Base-by-base conservation (phyloP, 2,329 filamentous ascomycete species). In the Phialophora verrucosa region DNA sequence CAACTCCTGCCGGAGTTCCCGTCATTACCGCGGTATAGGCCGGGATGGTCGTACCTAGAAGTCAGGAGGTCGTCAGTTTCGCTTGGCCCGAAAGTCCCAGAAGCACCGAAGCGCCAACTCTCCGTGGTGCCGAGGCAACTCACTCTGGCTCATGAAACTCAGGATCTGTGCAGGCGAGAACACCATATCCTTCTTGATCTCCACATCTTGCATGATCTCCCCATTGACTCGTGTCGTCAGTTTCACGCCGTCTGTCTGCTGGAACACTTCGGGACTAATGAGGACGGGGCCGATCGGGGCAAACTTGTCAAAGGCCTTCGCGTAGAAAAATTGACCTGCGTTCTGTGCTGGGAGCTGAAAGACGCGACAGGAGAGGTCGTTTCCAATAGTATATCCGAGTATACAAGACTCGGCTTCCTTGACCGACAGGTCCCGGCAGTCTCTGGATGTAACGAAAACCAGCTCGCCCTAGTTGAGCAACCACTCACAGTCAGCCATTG, bases 1-100 rank as follows among this genome's bases (percentile, higher is more conserved):
- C 79, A 0, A 81, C 77, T 0, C 79, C 79, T 1, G 73, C 72
- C 0, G 82, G 82, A 2, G 83, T 84, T 1, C 83, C 83, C 3
- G 83, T 84, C 78, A 85, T 80, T 49, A 85, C 78, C 1, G 78
- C 77, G 2, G 83, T 84, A 5, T 80, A 81, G 2, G 76, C 77
- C 59, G 77, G 77, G 56, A 85, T 67, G 27, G 83, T 85, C 4
- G 80, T 83, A 20, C 80, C 80, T 50, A 7, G 10, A 11, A 2
- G 31, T 6, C 17, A 3, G 11, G 11, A 35, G 32, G 11, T 35
- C 11, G 32, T 29, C 17, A 10, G 14, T 31, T 17, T 42, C 38
- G 38, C 38, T n/a, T 17, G 38, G 38, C 7, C 38, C 38, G 38
- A 42, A 17, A 42, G 5, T 42, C 6, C 3, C 7, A n/a, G 25